phyloP scores from a whole-genome alignment of 495 filamentous ascomycete species.

The Penicillium cinerascens region DNA sequence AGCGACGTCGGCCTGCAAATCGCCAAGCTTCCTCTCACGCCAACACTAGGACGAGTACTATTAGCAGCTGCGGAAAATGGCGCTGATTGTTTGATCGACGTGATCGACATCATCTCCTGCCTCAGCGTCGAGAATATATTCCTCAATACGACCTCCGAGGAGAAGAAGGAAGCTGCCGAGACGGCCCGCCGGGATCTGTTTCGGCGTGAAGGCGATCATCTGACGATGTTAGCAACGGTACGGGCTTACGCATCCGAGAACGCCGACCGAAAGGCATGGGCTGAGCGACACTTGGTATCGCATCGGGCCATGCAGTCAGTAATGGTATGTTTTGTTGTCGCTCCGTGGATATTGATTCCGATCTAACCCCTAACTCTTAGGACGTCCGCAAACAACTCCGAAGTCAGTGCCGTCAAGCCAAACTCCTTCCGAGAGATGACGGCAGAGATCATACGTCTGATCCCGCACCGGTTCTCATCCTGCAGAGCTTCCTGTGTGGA shows the following conservation, averaged over 20 bases:
- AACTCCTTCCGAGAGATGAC: slow-evolving; percentile 31
- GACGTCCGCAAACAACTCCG: slow-evolving; percentile 88
- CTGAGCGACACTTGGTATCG: slow-evolving; percentile 70
- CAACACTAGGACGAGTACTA: slow-evolving; percentile 75
- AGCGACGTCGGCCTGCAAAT: slow-evolving; percentile 72
- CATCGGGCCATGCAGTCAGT: slow-evolving; percentile 78
- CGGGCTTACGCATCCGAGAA: slow-evolving; percentile 75
- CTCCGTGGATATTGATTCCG: neutral
- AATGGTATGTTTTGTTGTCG: slow-evolving; percentile 50
- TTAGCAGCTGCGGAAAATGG: slow-evolving; percentile 72
- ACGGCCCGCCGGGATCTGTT: slow-evolving; percentile 67
- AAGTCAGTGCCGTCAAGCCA: slow-evolving; percentile 52
- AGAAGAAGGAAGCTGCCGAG: slow-evolving; percentile 74
- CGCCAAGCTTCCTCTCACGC: slow-evolving; percentile 77
- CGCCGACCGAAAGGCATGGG: slow-evolving; percentile 71
- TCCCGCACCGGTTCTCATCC: slow-evolving; percentile 46
- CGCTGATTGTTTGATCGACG: slow-evolving; percentile 69
- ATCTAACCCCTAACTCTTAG: slow-evolving; percentile 29
- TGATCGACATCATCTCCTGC: slow-evolving; percentile 87
- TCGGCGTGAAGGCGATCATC: slow-evolving; percentile 81
- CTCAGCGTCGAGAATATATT: slow-evolving; percentile 90
- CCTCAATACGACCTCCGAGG: slow-evolving; percentile 73
- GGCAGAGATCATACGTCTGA: slow-evolving; percentile 13
- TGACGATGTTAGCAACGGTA: slow-evolving; percentile 81
- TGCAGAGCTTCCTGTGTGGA: slow-evolving; percentile 79